These are phyloP conservation scores for Boletellus deceptivus DNA, from an alignment of 1,284 basidiomycete species.

Conservation along the genomic window DNA sequence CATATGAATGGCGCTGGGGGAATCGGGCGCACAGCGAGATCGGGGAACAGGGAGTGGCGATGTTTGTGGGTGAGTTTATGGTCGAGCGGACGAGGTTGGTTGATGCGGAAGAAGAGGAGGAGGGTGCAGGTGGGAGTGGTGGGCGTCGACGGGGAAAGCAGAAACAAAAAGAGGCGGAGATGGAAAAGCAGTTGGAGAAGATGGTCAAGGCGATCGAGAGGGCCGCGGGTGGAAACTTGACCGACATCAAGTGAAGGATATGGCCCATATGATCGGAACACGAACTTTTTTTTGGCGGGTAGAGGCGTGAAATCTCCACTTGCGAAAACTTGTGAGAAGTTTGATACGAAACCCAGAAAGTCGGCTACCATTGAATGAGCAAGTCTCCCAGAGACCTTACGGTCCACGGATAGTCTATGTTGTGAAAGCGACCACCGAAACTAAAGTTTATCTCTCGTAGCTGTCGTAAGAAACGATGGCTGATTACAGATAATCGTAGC, in stretches of 20 bases:
- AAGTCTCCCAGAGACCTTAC: no score
- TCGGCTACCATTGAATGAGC: no score
- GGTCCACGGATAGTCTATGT: no score
- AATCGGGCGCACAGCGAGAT: conserved; percentile 69
- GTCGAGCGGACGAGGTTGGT: conserved; percentile 43
- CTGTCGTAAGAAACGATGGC: no score
- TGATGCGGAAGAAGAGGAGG: conserved; percentile 43
- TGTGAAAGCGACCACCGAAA: no score
- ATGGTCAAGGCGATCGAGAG: conserved; percentile 58
- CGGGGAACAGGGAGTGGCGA: conserved; percentile 61
- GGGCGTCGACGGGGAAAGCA: conserved; percentile 22
- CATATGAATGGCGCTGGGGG: conserved; percentile 79
- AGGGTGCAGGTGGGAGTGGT: not conserved
- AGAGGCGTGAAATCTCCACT: no score
- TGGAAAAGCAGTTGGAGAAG: conserved; percentile 42
- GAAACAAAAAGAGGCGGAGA: conserved; percentile 15
- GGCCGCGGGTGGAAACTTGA: conserved; percentile 58
- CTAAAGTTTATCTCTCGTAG: no score
- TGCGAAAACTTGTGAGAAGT: no score
- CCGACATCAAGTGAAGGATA: conserved; percentile 38
- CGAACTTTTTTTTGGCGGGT: no score
- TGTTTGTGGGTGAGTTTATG: conserved; percentile 77
- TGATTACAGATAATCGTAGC: no score
- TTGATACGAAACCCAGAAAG: no score
- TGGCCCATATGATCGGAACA: no score